Conservation (phyloP, 768 basidiomycete genomes). For the Mycena indigotica region DNA sequence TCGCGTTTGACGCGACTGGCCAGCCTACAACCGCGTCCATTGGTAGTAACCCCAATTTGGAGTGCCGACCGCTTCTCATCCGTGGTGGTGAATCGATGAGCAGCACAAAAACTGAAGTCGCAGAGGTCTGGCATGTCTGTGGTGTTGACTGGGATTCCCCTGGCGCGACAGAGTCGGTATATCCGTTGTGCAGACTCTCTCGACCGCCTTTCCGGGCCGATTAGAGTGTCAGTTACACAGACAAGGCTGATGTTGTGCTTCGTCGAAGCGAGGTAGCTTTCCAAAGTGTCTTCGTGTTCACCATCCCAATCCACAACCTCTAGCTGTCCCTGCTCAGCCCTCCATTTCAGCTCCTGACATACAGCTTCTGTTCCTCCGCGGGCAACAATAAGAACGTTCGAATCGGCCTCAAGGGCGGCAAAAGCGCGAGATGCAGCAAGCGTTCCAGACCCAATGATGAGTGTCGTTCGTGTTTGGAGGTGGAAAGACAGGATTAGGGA, state of each 20-base stretch:
- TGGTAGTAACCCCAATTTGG: constrained; percentile 86
- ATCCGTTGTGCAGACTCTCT: constrained; percentile 60
- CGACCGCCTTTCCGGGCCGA: constrained; percentile 41
- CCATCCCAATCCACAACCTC: constrained; percentile 58
- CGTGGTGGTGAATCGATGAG: constrained; percentile 74
- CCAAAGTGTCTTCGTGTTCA: constrained; percentile 44
- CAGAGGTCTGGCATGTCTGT: constrained; percentile 85
- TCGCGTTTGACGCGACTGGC: constrained; percentile 80
- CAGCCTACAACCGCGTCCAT: constrained; percentile 88
- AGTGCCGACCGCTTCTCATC: constrained; percentile 52
- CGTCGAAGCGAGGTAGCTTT: constrained; percentile 52
- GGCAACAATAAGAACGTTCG: constrained; percentile 65
- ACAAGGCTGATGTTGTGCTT: constrained; percentile 48
- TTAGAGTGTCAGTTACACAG: constrained; percentile 80
- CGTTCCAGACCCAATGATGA: constrained; percentile 78
- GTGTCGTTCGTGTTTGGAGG: constrained; percentile 50
- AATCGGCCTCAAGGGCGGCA: constrained; percentile 78
- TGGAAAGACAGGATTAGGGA: constrained; percentile 81
- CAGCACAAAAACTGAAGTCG: constrained; percentile 86
- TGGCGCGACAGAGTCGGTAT: constrained; percentile 52
- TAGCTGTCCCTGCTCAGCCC: constrained; percentile 58
- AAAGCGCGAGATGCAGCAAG: constrained; percentile 87
- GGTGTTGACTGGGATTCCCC: constrained; percentile 79
- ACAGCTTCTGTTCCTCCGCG: constrained; percentile 49
- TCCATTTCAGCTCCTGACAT: constrained; percentile 75